phyloP scores from a whole-genome alignment of 208 protist species.

The Leishmania guyanensis region DNA sequence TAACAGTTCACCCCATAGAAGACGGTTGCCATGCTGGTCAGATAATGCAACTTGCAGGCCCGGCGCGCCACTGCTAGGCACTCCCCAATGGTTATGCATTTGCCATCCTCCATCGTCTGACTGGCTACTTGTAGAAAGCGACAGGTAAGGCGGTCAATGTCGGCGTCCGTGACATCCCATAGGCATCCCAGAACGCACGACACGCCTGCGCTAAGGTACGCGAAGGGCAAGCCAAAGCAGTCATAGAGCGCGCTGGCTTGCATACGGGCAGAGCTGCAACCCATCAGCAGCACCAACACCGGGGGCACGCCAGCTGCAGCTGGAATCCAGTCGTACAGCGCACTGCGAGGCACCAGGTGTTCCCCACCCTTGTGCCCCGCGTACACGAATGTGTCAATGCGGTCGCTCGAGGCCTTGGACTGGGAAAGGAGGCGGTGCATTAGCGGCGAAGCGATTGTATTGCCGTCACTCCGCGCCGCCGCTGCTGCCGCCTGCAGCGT shows the following conservation, averaged over 20 bases:
- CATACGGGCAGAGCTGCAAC: constrained; percentile 79
- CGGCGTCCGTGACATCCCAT: constrained; percentile 82
- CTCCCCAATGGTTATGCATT: constrained; percentile 42
- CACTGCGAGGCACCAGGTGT: constrained; percentile 35
- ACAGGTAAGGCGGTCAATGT: constrained; percentile 71
- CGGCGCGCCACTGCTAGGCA: constrained; percentile 46
- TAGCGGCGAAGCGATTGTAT: constrained; percentile 7
- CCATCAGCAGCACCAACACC: constrained; percentile 66
- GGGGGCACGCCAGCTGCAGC: not conserved
- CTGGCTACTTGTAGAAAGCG: constrained; percentile 32
- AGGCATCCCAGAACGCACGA: constrained; percentile 63
- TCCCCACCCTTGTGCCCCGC: constrained; percentile 71
- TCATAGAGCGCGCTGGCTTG: constrained; percentile 38
- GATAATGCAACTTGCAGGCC: constrained; percentile 57
- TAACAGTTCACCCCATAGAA: constrained; percentile 61
- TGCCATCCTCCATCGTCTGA: too few species aligned
- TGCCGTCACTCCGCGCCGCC: not conserved
- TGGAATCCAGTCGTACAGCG: constrained; percentile 61
- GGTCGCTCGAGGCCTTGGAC: constrained; percentile 2
- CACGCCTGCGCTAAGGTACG: constrained; percentile 74
- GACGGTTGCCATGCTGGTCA: constrained; percentile 58
- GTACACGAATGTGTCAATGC: constrained; percentile 58
- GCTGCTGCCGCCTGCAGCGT: constrained; percentile 9
- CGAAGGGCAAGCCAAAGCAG: constrained; percentile 64
- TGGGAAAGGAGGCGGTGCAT: constrained; percentile 18